These are phyloP conservation scores for Polysphondylium violaceum DNA, from an alignment of 78 protist species.

Conservation along the genomic window DNA sequence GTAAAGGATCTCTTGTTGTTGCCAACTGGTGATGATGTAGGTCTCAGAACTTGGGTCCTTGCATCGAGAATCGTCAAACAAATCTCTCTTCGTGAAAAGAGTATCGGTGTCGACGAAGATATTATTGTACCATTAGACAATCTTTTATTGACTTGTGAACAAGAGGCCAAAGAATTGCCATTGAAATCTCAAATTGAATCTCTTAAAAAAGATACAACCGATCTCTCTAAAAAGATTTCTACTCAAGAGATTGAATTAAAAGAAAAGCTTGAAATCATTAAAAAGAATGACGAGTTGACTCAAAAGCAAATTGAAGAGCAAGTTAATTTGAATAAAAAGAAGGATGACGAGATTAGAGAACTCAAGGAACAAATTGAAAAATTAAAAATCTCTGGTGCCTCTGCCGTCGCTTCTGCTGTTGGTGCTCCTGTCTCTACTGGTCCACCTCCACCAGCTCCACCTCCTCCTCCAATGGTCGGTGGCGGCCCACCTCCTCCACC, in stretches of 20 bases:
- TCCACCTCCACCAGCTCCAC: slow-evolving; percentile 3
- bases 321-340: background rate
- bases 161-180: slow-evolving; percentile 73
- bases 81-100: slow-evolving; percentile 62
- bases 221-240: slow-evolving; percentile 40
- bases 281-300: slow-evolving; percentile 52
- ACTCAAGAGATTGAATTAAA: slow-evolving; percentile 63
- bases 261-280: slow-evolving; percentile 48
- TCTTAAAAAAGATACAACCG: slow-evolving; percentile 16
- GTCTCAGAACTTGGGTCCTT: slow-evolving; percentile 60
- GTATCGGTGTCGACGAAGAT: slow-evolving; percentile 66
- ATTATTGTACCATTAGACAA: slow-evolving; percentile 35
- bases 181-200: slow-evolving; percentile 52
- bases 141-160: slow-evolving; percentile 67
- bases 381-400: background rate
- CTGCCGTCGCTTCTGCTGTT: background rate
- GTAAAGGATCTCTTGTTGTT: slow-evolving; percentile 58
- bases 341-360: slow-evolving; percentile 49
- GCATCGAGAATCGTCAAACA: slow-evolving; percentile 71
- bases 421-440: background rate
- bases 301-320: slow-evolving; percentile 42
- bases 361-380: slow-evolving; percentile 19
- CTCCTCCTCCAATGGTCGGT: slow-evolving; percentile 58
- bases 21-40: slow-evolving; percentile 48
- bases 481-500: slow-evolving; percentile 42